Percentiles rank a stretch among this genome's conserved stretches.
phyloP scores from a whole-genome alignment of 2,329 filamentous ascomycete genomes.

The Paraphoma chrysanthemicola region DNA sequence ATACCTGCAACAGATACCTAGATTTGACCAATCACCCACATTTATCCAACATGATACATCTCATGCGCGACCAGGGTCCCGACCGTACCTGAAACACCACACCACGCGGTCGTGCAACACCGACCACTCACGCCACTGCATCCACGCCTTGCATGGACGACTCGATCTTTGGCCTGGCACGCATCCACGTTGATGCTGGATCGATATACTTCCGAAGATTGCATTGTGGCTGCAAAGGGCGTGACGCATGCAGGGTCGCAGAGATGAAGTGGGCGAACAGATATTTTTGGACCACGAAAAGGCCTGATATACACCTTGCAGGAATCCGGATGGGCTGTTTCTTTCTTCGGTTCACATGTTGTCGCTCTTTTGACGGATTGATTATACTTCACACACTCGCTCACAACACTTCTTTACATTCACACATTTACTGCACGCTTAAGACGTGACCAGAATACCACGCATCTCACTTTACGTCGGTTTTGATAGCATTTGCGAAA shows the following conservation, averaged over 20 bases:
- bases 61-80: constrained; percentile 19
- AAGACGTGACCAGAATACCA: too few relatives aligned
- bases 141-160: constrained; percentile 6
- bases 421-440: too few relatives aligned
- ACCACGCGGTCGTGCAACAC: constrained; percentile 12
- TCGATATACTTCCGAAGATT: constrained; percentile 16
- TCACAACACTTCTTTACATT: not conserved
- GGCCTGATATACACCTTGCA: not conserved
- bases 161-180: not conserved
- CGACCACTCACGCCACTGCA: constrained; percentile 6
- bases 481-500: not conserved
- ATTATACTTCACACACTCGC: not conserved
- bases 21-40: constrained; percentile 15
- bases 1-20: constrained; percentile 7
- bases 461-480: too few relatives aligned
- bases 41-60: constrained; percentile 13
- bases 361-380: constrained; percentile 3
- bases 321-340: not conserved
- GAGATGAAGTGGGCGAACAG: constrained; percentile 3
- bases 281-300: not conserved
- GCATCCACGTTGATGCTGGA: constrained; percentile 1
- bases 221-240: constrained; percentile 13
- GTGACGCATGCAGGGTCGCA: constrained; percentile 14
- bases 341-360: not conserved
- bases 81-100: constrained; percentile 25